These are phyloP conservation scores for Clonostachys sp. DNA, from an alignment of 2,329 filamentous ascomycete genomes.

Conservation along the genomic window DNA sequence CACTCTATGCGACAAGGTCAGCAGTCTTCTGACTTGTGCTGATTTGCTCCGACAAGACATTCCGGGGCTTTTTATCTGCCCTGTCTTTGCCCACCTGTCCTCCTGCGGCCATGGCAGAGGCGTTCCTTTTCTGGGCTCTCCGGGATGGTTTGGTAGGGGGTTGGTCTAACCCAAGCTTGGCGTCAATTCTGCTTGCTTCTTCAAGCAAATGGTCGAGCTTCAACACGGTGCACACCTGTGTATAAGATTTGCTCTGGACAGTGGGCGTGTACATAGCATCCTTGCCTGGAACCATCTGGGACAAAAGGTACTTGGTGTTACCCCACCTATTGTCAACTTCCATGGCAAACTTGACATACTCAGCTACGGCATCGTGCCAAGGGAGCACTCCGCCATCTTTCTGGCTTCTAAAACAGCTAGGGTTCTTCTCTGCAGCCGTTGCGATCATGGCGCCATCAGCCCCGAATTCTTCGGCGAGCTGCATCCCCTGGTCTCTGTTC, in stretches of 20 bases:
- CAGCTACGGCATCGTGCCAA: conserved; percentile 74
- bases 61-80: conserved; percentile 17
- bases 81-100: conserved; percentile 31
- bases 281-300: conserved; percentile 82
- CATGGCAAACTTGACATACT: conserved; percentile 70
- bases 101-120: conserved; percentile 41
- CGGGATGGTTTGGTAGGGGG: conserved; percentile 28
- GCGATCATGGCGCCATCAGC: conserved; percentile 97
- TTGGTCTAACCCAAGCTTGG: conserved; percentile 53
- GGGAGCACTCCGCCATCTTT: conserved; percentile 64
- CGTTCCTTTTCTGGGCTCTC: conserved; percentile 24
- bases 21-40: conserved; percentile 10
- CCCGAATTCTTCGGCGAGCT: conserved; percentile 72
- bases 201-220: conserved; percentile 59
- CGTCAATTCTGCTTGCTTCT: conserved; percentile 62
- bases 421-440: conserved; percentile 84
- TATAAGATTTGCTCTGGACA: conserved; percentile 65
- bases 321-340: conserved; percentile 80
- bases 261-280: conserved; percentile 57
- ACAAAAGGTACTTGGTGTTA: conserved; percentile 90
- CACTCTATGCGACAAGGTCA: conserved; percentile 5
- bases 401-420: conserved; percentile 74
- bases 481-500: conserved; percentile 65
- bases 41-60: conserved; percentile 26
- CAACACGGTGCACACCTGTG: conserved; percentile 61